Conservation (phyloP, 164 flowering plant species). For the Dillenia suffruticosa region DNA sequence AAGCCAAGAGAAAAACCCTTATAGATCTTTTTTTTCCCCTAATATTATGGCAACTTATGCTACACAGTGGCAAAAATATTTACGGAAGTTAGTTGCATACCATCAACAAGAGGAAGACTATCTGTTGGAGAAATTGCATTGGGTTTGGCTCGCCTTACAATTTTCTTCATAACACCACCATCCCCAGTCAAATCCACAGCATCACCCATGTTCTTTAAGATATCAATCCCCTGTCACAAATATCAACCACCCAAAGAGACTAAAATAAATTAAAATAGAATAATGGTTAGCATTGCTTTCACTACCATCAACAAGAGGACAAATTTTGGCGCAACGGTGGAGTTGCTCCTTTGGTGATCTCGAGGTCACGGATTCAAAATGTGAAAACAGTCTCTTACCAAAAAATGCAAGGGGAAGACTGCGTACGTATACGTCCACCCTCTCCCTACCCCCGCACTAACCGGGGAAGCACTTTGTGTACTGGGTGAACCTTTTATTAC, state of each 20-base stretch:
- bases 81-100: constrained; percentile 24
- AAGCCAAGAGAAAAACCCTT: neutral
- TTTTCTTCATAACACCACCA: constrained; percentile 82
- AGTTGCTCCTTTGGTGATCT: no score
- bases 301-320: neutral
- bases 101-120: constrained; percentile 85
- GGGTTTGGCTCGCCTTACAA: constrained; percentile 59
- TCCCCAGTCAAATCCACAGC: constrained; percentile 74
- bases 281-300: neutral
- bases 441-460: neutral
- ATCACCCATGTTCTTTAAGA: constrained; percentile 52
- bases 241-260: neutral
- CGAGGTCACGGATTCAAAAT: no score
- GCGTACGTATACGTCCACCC: neutral
- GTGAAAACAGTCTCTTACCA: no score
- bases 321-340: no score
- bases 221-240: constrained; percentile 8
- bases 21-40: no score
- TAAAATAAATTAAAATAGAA: neutral
- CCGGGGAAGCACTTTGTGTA: neutral
- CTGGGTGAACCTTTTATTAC: neutral
- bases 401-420: no score
- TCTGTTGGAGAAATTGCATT: constrained; percentile 70
- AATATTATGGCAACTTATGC: no score
- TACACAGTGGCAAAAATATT: neutral